Conservation (phyloP, 1,284 basidiomycete species). For the Rugosomyces carneus region DNA sequence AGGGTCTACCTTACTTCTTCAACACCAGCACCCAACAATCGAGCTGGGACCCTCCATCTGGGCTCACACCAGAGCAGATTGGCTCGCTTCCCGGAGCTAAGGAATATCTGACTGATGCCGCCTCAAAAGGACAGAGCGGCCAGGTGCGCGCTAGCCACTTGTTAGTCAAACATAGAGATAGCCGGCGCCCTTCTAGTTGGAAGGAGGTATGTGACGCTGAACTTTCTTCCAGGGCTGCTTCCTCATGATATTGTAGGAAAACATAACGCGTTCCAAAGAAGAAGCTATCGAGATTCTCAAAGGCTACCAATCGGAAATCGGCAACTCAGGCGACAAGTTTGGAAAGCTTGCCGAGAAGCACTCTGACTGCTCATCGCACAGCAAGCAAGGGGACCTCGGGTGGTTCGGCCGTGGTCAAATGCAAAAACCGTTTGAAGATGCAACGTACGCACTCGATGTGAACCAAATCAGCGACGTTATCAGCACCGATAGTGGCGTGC, state of each 20-base stretch:
- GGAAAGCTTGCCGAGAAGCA: constrained; percentile 66
- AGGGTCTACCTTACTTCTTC: constrained; percentile 86
- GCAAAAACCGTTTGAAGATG: constrained; percentile 98
- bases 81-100: constrained; percentile 68
- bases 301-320: constrained; percentile 57
- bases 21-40: constrained; percentile 69
- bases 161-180: constrained; percentile 87
- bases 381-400: constrained; percentile 80
- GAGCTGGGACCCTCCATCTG: constrained; percentile 77
- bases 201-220: constrained; percentile 63
- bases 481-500: constrained; percentile 93
- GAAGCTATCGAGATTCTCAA: constrained; percentile 81
- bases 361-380: constrained; percentile 87
- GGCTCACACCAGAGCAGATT: constrained; percentile 59
- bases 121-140: constrained; percentile 26
- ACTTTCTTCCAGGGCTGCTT: neutral
- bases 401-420: constrained; percentile 86
- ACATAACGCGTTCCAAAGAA: constrained; percentile 86
- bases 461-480: constrained; percentile 85
- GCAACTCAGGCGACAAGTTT: constrained; percentile 60
- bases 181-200: constrained; percentile 87
- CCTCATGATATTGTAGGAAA: constrained; percentile 37
- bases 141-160: constrained; percentile 93
- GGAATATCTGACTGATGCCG: constrained; percentile 32
- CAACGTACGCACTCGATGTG: constrained; percentile 75